phyloP scores from a whole-genome alignment of 2,329 filamentous ascomycete species.

The Neonectria ditissima region DNA sequence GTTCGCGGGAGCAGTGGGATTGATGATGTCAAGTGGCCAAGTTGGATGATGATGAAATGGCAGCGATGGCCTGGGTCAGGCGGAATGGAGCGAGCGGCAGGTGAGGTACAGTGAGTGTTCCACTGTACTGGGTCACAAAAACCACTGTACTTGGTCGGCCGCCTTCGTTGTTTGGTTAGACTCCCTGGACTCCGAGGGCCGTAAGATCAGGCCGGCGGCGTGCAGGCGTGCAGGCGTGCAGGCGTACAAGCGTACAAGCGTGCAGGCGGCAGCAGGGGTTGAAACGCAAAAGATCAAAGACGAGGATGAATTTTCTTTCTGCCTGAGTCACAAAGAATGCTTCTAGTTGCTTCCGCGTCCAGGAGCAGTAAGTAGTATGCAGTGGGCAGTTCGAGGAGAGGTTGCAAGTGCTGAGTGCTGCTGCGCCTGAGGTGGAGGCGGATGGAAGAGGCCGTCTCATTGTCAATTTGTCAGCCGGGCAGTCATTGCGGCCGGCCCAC shows the following conservation, averaged over 20 bases:
- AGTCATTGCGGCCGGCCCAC: constrained; percentile 23
- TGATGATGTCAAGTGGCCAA: constrained; percentile 35
- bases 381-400: constrained; percentile 8
- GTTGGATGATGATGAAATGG: constrained; percentile 45
- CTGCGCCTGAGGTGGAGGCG: constrained; percentile 29
- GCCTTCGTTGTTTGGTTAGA: too few relatives aligned
- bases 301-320: constrained; percentile 41
- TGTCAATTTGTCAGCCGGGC: constrained; percentile 44
- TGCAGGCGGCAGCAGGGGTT: neutral
- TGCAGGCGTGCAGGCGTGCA: neutral
- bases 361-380: constrained; percentile 11
- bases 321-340: constrained; percentile 51
- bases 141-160: constrained; percentile 10
- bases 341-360: constrained; percentile 48
- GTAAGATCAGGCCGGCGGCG: too few relatives aligned
- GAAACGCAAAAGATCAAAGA: constrained; percentile 18
- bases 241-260: constrained; percentile 2
- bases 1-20: constrained; percentile 7
- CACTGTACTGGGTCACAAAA: constrained; percentile 20
- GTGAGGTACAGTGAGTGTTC: constrained; percentile 17
- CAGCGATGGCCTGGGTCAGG: constrained; percentile 35
- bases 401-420: neutral
- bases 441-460: constrained; percentile 24
- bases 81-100: constrained; percentile 31
- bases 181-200: neutral